Base-by-base conservation (phyloP, 1,284 basidiomycete species). In the Sphaerobolus stellatus region DNA sequence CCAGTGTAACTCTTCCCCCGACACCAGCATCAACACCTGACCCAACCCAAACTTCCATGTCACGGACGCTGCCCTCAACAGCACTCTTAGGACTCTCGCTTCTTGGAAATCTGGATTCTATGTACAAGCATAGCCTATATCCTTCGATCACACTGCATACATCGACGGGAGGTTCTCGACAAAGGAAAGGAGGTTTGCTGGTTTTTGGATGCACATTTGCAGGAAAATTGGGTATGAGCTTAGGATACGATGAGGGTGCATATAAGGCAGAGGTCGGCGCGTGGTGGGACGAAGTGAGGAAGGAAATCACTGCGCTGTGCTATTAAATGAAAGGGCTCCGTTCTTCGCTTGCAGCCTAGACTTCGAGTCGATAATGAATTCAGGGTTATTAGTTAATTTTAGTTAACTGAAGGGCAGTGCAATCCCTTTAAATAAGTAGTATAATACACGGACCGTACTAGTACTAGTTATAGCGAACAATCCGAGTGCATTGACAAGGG, bases 131-230 rank as follows among this genome's bases (percentile, higher is more conserved):
- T 65, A 69, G 73, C 11, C 59, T 66, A 0, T 72, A 65, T 57
- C 64, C 72, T 0, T 70, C 83, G 48, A 67, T 82, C 69, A 30
- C 58, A 20, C 71, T 92, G 29, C 80, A 85, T 59, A 82, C 81
- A 14, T 73, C 92, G 24, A 91, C 87, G 22, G 91, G 88, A 2
- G 90, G 89, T 1, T 88, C 85, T 4, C 77, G 90, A 7, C 88
- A 91, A 66, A 79, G 88, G 2, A 61, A 78, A 0, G 84, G 88
- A 2, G 88, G 82, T 7, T 81, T 90, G 76, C 71, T 92, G 36
- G 68, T 93, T 18, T 90, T 90, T 58, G 83, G 82, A 11, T 91
- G 88, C 70, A 89, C 86, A 0, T 90, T 88, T 62, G 81, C 75
- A 16, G 83, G 83, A 1, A 83, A 81, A 66, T 65, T 91, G 22